These are phyloP conservation scores for Microsporum canis DNA, from an alignment of 2,329 filamentous ascomycete species.

Conservation along the genomic window DNA sequence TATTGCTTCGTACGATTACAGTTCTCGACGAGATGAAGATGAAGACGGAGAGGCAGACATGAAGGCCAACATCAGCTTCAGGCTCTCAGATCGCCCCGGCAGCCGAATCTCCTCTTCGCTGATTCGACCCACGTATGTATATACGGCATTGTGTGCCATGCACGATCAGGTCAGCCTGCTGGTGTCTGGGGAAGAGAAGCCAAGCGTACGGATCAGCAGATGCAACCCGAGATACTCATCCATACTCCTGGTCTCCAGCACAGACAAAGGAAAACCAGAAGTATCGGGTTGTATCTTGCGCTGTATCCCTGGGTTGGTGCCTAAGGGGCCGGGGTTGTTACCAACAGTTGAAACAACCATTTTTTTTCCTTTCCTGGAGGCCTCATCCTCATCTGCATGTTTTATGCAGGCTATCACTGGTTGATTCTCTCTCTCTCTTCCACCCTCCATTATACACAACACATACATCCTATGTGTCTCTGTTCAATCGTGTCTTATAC, in stretches of 20 bases:
- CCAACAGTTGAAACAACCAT: not conserved
- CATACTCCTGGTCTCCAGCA: not conserved
- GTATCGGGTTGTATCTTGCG: not conserved
- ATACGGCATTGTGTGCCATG: not conserved
- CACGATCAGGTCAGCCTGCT: not conserved
- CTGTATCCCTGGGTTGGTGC: not conserved
- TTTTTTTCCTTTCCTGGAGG: not conserved
- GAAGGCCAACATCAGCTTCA: not conserved
- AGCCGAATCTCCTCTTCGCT: not conserved
- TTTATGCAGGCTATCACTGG: not conserved
- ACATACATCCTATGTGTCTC: not conserved
- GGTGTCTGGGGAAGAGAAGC: not conserved
- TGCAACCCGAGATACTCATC: not conserved
- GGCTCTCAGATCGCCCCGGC: not conserved
- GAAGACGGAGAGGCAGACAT: not conserved
- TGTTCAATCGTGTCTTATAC: not conserved
- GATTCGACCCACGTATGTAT: constrained; percentile 1
- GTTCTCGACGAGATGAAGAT: too few relatives aligned
- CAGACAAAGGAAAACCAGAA: not conserved
- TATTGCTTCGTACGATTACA: not conserved
- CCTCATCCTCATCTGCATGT: not conserved
- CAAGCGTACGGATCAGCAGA: not conserved
- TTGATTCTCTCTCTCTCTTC: not conserved
- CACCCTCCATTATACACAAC: not conserved
- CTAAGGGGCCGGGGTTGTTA: not conserved